Evolutionary conservation across 208 protist genomes (phyloP).

Genomic region (Naegleria lovaniensis): DNA sequence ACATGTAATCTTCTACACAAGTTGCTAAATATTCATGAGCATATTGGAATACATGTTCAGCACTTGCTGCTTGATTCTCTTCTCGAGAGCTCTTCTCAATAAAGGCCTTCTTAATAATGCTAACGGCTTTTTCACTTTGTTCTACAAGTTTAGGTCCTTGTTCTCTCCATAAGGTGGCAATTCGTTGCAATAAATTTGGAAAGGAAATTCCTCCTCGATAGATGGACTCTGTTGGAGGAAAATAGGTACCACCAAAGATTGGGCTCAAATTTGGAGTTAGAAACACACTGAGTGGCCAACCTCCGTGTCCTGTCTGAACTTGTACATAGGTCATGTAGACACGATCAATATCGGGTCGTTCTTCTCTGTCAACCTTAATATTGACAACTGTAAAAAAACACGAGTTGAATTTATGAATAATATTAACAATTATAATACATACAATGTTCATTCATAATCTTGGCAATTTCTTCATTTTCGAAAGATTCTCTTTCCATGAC

Average conservation of each 20-base stretch:
- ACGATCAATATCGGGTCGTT: slow-evolving; percentile 49
- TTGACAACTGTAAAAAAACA: slow-evolving; percentile 37
- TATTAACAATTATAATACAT: too few species aligned
- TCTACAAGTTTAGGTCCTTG: slow-evolving; percentile 19
- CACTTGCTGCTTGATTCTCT: background rate
- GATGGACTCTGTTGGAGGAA: slow-evolving; percentile 26
- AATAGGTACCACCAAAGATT: slow-evolving; percentile 46
- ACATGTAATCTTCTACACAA: slow-evolving; percentile 17
- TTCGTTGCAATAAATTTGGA: background rate
- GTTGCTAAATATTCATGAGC: background rate
- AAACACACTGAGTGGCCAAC: slow-evolving; percentile 49
- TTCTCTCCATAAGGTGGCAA: slow-evolving; percentile 31
- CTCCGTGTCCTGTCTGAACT: slow-evolving; percentile 36
- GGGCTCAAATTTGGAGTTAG: slow-evolving; percentile 43
- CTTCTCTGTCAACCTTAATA: slow-evolving; percentile 52
- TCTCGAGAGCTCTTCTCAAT: background rate
- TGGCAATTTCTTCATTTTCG: slow-evolving; percentile 45
- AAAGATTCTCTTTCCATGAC: slow-evolving; percentile 58
- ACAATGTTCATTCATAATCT: slow-evolving; percentile 48
- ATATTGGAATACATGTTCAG: background rate
- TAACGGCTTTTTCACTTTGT: slow-evolving; percentile 11
- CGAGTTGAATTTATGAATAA: too few species aligned
- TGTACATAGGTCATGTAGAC: slow-evolving; percentile 47
- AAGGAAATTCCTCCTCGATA: slow-evolving; percentile 30
- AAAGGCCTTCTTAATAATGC: background rate